These are phyloP conservation scores for Thermothelomyces thermophilus DNA, from an alignment of 2,329 filamentous ascomycete genomes.

Conservation along the genomic window DNA sequence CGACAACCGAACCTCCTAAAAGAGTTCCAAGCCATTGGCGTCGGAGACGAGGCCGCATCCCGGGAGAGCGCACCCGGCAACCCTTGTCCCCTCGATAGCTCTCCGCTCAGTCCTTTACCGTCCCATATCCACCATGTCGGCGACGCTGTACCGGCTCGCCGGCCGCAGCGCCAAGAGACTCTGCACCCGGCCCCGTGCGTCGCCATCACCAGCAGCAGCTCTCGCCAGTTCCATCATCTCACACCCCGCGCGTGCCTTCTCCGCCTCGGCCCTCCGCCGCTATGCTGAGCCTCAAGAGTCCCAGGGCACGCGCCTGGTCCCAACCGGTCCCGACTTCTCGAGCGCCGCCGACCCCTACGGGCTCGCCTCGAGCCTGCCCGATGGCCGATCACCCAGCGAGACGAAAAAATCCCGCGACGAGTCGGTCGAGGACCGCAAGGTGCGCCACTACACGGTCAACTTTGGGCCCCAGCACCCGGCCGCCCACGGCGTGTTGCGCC, in stretches of 20 bases:
- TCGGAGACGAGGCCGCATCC: constrained; percentile 27
- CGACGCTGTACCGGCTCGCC: constrained; percentile 66
- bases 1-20: constrained; percentile 9
- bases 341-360: constrained; percentile 44
- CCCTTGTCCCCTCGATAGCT: constrained; percentile 26
- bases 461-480: constrained; percentile 98
- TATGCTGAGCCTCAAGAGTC: constrained; percentile 51
- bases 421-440: constrained; percentile 62
- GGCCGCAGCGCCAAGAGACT: constrained; percentile 64
- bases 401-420: constrained; percentile 42
- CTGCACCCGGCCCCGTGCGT: constrained; percentile 35
- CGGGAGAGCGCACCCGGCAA: constrained; percentile 20
- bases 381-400: constrained; percentile 29
- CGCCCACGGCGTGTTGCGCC: constrained; percentile 91
- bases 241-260: constrained; percentile 49
- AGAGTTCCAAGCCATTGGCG: constrained; percentile 28
- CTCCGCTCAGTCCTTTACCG: constrained; percentile 18
- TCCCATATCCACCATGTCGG: constrained; percentile 48
- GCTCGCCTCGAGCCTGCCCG: constrained; percentile 22
- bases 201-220: constrained; percentile 13
- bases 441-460: constrained; percentile 98
- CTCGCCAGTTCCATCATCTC: constrained; percentile 18
- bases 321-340: constrained; percentile 58
- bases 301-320: constrained; percentile 56
- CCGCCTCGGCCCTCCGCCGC: constrained; percentile 55